Evolutionary conservation across 306 rosid genomes (phyloP), one percentile per base, ranked within the genome.

Genomic region (Senna tora): DNA sequence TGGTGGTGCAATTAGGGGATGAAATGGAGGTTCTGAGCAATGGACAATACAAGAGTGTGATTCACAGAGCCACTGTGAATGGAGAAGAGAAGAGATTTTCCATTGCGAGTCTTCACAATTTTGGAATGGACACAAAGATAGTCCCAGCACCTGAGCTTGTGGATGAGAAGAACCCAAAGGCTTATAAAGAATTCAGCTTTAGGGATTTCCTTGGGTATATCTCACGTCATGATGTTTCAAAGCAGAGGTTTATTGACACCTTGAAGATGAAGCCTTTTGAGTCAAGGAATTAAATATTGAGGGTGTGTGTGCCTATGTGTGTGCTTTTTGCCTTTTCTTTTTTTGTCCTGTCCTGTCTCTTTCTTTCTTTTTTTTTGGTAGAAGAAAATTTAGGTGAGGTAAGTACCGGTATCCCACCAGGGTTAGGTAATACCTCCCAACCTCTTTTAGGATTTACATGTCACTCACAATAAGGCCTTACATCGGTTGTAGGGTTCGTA

Each of bases 1-100:
- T 87, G 3, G 47, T 79, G 17, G 88, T 87, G 28, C 87, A 72
- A 7, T 22, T 87, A 9, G 87, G 91, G 46, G 87, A 87, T 67
- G 88, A 84, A 69, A 51, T 84, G 81, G 88, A 87, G 71, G 85
- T 87, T 1, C 5, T 84, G 13, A 87, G 88, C 65, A 84, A 86
- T 64, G 88, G 91, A 9, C 9, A 19, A 2, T 81, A 77, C 75
- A 84, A 81, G 68, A 79, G 88, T 69, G 84, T 80, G 2, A 28
- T 80, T 45, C 91, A 87, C 36, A 43, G 80, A 6, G 85, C 68
- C 50, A 79, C 57, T 0, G 85, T 83, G 34, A 87, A 73, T 33
- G 60, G 45, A 0, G 72, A 84, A 56, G 74, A 61, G 22, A 67
- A 42, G 55, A 56, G 91, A 13, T 47, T 81, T 17, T 87, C 88